Evolutionary conservation across 2,329 filamentous ascomycete species (phyloP).

Genomic region (Pyrenophora tritici-repentis): DNA sequence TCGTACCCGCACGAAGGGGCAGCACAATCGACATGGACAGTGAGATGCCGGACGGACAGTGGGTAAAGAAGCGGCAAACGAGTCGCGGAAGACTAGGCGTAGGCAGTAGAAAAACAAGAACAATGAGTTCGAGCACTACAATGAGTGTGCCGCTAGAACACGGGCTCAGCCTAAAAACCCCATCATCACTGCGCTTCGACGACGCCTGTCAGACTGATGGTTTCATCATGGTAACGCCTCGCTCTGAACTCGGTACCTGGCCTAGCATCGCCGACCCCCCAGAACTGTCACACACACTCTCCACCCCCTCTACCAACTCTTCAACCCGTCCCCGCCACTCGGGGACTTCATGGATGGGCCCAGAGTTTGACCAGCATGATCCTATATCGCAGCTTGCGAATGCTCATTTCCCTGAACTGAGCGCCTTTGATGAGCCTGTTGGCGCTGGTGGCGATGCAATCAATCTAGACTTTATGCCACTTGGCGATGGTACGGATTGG

Average conservation of each 20-base stretch:
- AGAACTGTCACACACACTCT: slow-evolving; percentile 17
- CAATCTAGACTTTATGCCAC: slow-evolving; percentile 39
- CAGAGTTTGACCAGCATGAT: slow-evolving; percentile 31
- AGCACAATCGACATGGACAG: slow-evolving; percentile 31
- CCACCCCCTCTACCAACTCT: slow-evolving; percentile 10
- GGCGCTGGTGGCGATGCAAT: background rate
- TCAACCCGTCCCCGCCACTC: slow-evolving; percentile 2
- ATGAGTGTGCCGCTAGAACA: slow-evolving; percentile 7
- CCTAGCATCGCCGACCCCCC: slow-evolving; percentile 20
- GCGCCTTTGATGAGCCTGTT: slow-evolving; percentile 14
- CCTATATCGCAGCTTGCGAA: slow-evolving; percentile 32
- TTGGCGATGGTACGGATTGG: slow-evolving; percentile 30
- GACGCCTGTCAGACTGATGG: slow-evolving; percentile 21
- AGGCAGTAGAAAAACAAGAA: slow-evolving; percentile 14
- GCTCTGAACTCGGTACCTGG: slow-evolving; percentile 34
- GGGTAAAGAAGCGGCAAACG: slow-evolving; percentile 36
- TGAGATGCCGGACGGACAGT: slow-evolving; percentile 2
- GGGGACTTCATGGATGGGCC: slow-evolving; percentile 34
- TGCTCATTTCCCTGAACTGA: slow-evolving; percentile 43
- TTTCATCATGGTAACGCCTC: slow-evolving; percentile 40
- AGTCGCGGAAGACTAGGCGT: slow-evolving; percentile 23
- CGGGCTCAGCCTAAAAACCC: slow-evolving; percentile 28
- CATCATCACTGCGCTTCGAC: slow-evolving; percentile 18
- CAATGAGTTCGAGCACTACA: slow-evolving; percentile 6
- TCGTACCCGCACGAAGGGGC: slow-evolving; percentile 39